Base-by-base conservation (phyloP, 495 filamentous ascomycete species). In the Parathielavia hyrcaniae region DNA sequence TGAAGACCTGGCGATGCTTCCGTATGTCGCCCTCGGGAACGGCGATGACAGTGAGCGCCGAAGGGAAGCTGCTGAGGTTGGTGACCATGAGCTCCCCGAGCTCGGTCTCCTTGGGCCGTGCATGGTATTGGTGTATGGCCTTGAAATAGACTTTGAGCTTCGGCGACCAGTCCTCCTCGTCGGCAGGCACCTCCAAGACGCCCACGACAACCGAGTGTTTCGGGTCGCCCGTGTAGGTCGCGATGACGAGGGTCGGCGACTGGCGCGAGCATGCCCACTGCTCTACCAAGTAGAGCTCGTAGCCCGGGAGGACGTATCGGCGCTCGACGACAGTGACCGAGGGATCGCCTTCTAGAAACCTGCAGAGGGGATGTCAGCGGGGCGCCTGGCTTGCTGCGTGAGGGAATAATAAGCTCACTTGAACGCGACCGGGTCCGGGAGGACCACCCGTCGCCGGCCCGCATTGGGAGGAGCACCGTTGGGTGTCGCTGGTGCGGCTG, bases 231-330 rank as follows among this genome's bases (percentile, higher is more conserved):
- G 95, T 97, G 69, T 93, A 97, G 6, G 92, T 96, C 20, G 87
- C 86, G 59, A 98, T 96, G 30, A 95, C 82, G 60, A 93, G 89
- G 26, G 91, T 96, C 8, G 92, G 93, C 63, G 96, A 87, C 34
- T 82, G 78, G 54, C 93, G 83, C 9, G 91, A 96, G 69, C 90
- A 96, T 12, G 89, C 90, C 95, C 93, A 98, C 81, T 98, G 93
- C 70, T 97, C 93, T 56, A 98, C 91, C 38, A 97, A 72, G 73
- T 97, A 97, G 50, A 92, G 75, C 67, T 97, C 91, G 68, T 97
- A 97, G 57, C 95, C 95, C 48, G 83, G 71, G 20, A 98, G 79
- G 34, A 77, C 73, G 48, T 75, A 72, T 47, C 83, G 81, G 32
- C 87, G 86, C 58, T 89, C 80, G 12, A 96, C 78, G 14, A 96